These are phyloP conservation scores for Penicillium sp. DNA, from an alignment of 2,329 filamentous ascomycete species.

Conservation along the genomic window DNA sequence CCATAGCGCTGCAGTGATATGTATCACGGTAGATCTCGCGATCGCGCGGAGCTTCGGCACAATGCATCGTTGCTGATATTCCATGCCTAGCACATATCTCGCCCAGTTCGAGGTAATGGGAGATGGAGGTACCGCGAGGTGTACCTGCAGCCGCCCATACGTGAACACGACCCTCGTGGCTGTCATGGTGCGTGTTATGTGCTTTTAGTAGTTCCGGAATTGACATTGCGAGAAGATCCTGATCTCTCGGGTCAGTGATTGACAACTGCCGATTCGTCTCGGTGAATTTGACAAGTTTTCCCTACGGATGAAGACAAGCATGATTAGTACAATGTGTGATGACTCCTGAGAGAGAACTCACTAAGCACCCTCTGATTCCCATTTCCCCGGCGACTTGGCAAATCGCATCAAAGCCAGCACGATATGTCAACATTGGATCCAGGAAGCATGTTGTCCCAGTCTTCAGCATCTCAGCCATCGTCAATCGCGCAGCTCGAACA, in stretches of 20 bases:
- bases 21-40: constrained; percentile 25
- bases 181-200: constrained; percentile 20
- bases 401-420: constrained; percentile 30
- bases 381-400: constrained; percentile 35
- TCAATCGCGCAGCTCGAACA: constrained; percentile 34
- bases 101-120: constrained; percentile 39
- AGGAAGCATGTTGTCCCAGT: constrained; percentile 42
- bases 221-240: constrained; percentile 31
- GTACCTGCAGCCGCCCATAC: constrained; percentile 51
- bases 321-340: not conserved
- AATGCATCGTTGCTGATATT: constrained; percentile 51
- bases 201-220: constrained; percentile 25
- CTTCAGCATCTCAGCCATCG: constrained; percentile 41
- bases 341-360: constrained; percentile 2
- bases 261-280: constrained; percentile 29
- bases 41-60: constrained; percentile 42
- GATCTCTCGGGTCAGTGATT: constrained; percentile 31
- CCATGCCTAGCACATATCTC: constrained; percentile 36
- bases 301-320: not conserved
- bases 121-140: constrained; percentile 43
- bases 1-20: constrained; percentile 38
- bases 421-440: constrained; percentile 37
- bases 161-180: constrained; percentile 51
- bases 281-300: constrained; percentile 25
- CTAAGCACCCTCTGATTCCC: constrained; percentile 35